These are phyloP conservation scores for Yamadazyma buinensis DNA, from an alignment of 1,139 yeast genomes.

Conservation along the genomic window DNA sequence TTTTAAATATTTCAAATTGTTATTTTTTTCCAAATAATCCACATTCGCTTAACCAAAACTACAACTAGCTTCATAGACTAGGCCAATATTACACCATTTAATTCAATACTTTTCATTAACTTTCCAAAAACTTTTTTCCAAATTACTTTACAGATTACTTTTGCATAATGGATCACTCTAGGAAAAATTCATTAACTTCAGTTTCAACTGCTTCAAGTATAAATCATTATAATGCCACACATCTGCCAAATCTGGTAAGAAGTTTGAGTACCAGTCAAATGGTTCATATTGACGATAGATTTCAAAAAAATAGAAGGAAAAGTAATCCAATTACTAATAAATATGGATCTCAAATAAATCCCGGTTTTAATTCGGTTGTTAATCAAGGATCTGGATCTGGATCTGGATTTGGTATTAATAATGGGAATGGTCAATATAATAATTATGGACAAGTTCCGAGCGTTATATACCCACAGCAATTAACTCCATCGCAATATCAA, in stretches of 20 bases:
- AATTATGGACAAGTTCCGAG: neutral
- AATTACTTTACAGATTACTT: neutral
- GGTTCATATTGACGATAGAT: constrained; percentile 34
- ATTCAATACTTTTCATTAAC: too few species aligned
- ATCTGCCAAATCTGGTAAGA: constrained; percentile 14
- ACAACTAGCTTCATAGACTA: too few species aligned
- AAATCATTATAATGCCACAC: neutral
- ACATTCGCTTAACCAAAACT: too few species aligned
- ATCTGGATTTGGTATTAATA: neutral
- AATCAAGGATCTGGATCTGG: neutral
- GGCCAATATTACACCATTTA: too few species aligned
- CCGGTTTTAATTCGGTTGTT: too few species aligned
- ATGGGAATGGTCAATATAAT: neutral
- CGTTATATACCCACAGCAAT: neutral
- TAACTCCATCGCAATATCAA: neutral
- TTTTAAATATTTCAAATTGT: too few species aligned
- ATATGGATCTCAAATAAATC: neutral
- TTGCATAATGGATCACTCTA: constrained; percentile 12
- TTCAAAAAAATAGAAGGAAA: constrained; percentile 20
- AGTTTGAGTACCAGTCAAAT: constrained; percentile 40
- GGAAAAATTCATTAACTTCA: constrained; percentile 36
- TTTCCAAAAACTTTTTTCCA: too few species aligned
- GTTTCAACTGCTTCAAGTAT: constrained; percentile 19
- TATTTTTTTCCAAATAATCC: neutral
- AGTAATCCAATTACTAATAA: neutral